Base-by-base conservation (phyloP, 352 stramenopile genomes). In the Globisporangium lucens region DNA sequence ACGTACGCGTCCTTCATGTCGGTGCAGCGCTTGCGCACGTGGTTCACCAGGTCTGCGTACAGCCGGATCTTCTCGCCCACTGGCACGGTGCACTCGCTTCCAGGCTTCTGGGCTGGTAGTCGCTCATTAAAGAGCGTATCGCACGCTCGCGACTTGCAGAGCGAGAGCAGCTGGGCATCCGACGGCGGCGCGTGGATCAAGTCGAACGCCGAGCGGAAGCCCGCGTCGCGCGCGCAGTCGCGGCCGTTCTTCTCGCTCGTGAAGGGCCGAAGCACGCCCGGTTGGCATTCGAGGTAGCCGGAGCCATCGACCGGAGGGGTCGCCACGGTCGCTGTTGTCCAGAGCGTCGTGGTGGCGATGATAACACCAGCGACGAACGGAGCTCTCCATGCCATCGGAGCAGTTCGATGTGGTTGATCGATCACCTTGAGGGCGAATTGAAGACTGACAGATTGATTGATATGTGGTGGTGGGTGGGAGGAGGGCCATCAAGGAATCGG, bases 101-200 rank as follows among this genome's bases (percentile, higher is more conserved):
- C 36, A 12, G 33, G 36, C 9, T 38, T 41, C n/a, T 35, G 24
- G 9, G 7, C 20, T 17, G 38, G 10, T 0, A 58, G 3, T n/a
- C 22, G 38, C n/a, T 38, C 49, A 36, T 47, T 60, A 24, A 65
- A 61, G 9, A 70, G 36, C 17, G 35, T 46, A 17, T 41, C 17
- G 35, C 65, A 66, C 65, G 47, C 46, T 13, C 22, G 24, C 20
- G 65, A 70, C 57, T 49, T 49, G 36, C 65, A 70, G 20, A 70
- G 65, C 49, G 57, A 58, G 30, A 61, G 65, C 47, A 70, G 36
- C 35, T 61, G 47, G 4, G 51, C 24, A 5, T 65, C 47, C 4
- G 35, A 62, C 0, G 57, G 57, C 17, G 58, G 58, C 20, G 57
- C 57, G 13, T 57, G 46, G 2, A 70, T 49, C 12, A 70, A 6